phyloP scores from a whole-genome alignment of 192 early-diverging fungal species.

The Paraglomus occultum region DNA sequence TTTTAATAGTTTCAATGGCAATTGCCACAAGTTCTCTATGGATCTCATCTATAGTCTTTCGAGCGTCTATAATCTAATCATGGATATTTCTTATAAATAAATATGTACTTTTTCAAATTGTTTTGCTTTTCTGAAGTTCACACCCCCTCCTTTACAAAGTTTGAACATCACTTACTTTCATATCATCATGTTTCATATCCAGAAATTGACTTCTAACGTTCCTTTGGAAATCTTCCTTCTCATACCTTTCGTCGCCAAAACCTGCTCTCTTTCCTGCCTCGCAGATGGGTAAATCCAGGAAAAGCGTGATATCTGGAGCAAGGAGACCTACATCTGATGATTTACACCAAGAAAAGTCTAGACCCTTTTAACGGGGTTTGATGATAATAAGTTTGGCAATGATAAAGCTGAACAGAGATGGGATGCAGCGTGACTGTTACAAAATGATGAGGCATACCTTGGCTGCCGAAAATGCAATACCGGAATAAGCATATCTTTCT shows the following conservation, averaged over 20 bases:
- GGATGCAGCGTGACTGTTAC: not conserved
- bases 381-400: not conserved
- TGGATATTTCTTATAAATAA: no score
- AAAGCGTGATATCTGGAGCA: conserved; percentile 85
- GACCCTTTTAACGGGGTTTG: conserved; percentile 42
- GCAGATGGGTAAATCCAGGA: conserved; percentile 76
- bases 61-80: no score
- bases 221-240: conserved; percentile 79
- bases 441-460: conserved; percentile 55
- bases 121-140: conserved; percentile 22
- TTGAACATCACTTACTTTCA: conserved; percentile 43
- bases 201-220: conserved; percentile 72
- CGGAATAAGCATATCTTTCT: conserved; percentile 96
- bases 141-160: conserved; percentile 28
- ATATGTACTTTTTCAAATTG: conserved; percentile 26
- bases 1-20: no score
- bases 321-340: conserved; percentile 80
- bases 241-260: conserved; percentile 94
- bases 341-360: conserved; percentile 88
- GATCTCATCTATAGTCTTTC: no score
- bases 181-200: conserved; percentile 48
- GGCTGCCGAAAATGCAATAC: conserved; percentile 87
- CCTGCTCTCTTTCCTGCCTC: conserved; percentile 76
- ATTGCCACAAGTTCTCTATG: no score
- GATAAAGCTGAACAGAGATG: not conserved